phyloP scores from a whole-genome alignment of 768 basidiomycete species.

The Gymnopilus dilepis region DNA sequence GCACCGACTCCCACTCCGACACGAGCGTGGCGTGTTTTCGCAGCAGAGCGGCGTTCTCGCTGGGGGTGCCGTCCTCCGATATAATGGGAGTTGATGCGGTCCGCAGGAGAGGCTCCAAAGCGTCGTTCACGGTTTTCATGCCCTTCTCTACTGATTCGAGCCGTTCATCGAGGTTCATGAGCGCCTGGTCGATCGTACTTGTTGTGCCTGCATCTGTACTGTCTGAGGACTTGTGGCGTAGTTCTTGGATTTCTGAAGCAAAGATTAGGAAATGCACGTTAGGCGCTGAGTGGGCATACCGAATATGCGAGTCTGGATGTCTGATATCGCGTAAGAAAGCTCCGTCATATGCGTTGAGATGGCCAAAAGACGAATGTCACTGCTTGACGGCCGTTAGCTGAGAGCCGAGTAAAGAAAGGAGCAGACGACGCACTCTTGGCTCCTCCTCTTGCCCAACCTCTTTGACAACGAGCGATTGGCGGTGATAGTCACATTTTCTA shows the following conservation, averaged over 20 bases:
- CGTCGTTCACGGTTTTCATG: conserved; percentile 70
- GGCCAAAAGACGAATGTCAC: conserved; percentile 77
- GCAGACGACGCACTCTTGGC: conserved; percentile 67
- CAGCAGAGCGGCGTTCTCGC: conserved; percentile 56
- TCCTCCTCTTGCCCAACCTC: conserved; percentile 58
- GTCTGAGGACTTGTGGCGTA: conserved; percentile 83
- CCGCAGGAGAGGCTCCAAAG: conserved; percentile 63
- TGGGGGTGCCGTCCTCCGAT: conserved; percentile 39
- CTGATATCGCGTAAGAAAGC: conserved; percentile 83
- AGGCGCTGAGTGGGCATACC: conserved; percentile 50
- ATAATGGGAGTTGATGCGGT: conserved; percentile 53
- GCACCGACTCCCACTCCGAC: conserved; percentile 82
- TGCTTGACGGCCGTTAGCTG: conserved; percentile 37
- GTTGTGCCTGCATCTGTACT: conserved; percentile 60
- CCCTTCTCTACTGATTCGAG: conserved; percentile 75
- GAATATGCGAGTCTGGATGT: conserved; percentile 91
- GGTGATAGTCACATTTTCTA: conserved; percentile 81
- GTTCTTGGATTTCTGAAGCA: conserved; percentile 83
- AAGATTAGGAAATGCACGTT: conserved; percentile 1
- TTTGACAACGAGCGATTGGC: conserved; percentile 50
- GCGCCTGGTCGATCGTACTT: conserved; percentile 77
- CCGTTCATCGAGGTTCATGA: conserved; percentile 80
- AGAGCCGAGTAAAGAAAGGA: conserved; percentile 16
- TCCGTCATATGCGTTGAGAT: conserved; percentile 88
- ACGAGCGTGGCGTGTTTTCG: conserved; percentile 77